Base-by-base conservation (phyloP, 768 basidiomycete genomes). In the Amanita jacksonii region DNA sequence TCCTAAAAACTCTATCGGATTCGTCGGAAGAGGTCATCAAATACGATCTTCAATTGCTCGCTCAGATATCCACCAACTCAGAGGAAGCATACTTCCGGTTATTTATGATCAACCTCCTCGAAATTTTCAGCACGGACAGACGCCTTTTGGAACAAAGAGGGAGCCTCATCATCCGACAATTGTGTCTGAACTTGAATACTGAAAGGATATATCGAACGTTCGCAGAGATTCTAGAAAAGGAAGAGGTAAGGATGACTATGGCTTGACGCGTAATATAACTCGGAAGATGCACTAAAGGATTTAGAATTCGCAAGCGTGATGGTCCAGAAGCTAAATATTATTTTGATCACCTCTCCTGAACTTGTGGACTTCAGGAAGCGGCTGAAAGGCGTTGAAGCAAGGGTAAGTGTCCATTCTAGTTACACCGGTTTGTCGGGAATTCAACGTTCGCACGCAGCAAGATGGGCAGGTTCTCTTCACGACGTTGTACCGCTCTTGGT, bases 21-120 rank as follows among this genome's bases (percentile, higher is more conserved):
- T 85, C 84, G 4, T 96, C 94, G 3, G 94, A 98, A 62, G 92
- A 96, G 70, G 90, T 99, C 25, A 91, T 99, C 61, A 98, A 94
- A 60, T 83, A 93, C 52, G 93, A 99, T 57, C 62, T 99, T 42
- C 93, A 94, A 54, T 77, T 99, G 10, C 73, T 99, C 8, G 94
- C 96, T 0, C 96, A 98, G 54, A 99, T 99, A 44, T 96, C 92
- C 0, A 92, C 91, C 1, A 85, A 79, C 51, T 93, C 94, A 4
- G 92, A 94, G 54, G 94, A 98, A 57, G 79, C 79, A 35, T 97
- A 97, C 63, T 98, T 98, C 67, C 89, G 85, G 43, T 76, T 79
- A 1, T 96, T 98, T 63, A 93, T 98, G 90, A 78, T 82, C 57
- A 96, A 96, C 50, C 76, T 99, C 2, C 69, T 99, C 19, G 87